phyloP scores from a whole-genome alignment of 2,329 filamentous ascomycete genomes.

The Raffaelea deltoideospora region DNA sequence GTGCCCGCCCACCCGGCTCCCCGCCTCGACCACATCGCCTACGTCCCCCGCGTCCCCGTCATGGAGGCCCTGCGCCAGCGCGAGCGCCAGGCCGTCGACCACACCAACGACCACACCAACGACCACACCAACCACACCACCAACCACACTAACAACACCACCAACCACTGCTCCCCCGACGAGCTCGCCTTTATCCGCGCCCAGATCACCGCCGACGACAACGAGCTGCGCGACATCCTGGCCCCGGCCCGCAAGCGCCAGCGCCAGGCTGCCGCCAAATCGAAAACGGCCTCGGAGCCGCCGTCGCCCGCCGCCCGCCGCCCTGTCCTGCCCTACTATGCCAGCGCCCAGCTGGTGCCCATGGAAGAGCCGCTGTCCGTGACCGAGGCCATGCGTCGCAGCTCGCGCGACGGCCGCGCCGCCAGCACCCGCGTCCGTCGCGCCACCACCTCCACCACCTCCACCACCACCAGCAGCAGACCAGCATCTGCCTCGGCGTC shows the following conservation, averaged over 20 bases:
- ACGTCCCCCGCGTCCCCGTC: conserved; percentile 58
- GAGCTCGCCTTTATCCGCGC: conserved; percentile 57
- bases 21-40: conserved; percentile 44
- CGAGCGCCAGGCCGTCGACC: conserved; percentile 14
- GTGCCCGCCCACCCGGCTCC: conserved; percentile 41
- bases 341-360: conserved; percentile 21
- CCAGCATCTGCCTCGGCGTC: no score
- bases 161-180: no score
- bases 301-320: conserved; percentile 2
- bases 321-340: conserved; percentile 20
- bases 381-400: conserved; percentile 16
- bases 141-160: no score
- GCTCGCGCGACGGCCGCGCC: not conserved
- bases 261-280: not conserved
- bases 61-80: conserved; percentile 54
- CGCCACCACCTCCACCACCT: not conserved
- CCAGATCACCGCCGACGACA: conserved; percentile 62
- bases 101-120: conserved; percentile 29
- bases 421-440: not conserved
- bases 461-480: not conserved
- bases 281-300: not conserved
- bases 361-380: conserved; percentile 22
- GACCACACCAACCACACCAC: no score
- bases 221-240: conserved; percentile 60
- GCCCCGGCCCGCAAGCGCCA: conserved; percentile 34